Base-by-base conservation (phyloP, 148 eudicot genomes). In the Heliosperma pusillum region DNA sequence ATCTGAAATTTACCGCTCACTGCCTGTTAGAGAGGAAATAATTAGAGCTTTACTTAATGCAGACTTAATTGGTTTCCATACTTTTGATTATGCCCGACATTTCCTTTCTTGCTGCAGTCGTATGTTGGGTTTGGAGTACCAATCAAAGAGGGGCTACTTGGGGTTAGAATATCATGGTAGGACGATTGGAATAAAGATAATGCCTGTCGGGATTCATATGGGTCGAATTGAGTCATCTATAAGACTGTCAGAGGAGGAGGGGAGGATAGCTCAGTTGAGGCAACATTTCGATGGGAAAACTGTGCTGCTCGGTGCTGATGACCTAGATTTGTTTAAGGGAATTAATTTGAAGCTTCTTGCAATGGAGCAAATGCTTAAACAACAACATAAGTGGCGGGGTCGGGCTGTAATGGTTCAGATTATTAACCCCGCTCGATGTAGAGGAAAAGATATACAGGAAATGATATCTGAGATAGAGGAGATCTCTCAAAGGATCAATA, bases 21-120 rank as follows among this genome's bases (percentile, higher is more conserved):
- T 84, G 19, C 87, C 87, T 70, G 87, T 84, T 5, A 30, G 87
- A 30, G 87, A 84, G 75, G 87, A 84, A 22, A 78, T 84, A 52
- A 75, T 81, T 47, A 76, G 82, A 73, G 84, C 86, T 30, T 78
- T 84, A 53, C 86, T 84, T 15, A 84, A 84, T 69, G 73, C 84
- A n/a, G 86, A 84, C 69, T 64, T 84, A 57, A 81, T 84, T 69
- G 86, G 86, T 13, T 84, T 84, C 70, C 86, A 84, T 76, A 84
- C 86, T 44, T 84, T 84, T 79, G 85, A 83, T 80, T 83, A 83
- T 69, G 85, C 85, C 0, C 72, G 86, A 12, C 86, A 83, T 83
- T 83, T 83, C 33, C 86, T 83, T 74, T 84, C 86, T 24, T 84
- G 86, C 53, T 84, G 86, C 75, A 84, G 84, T 50, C 79, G 86